Conservation (phyloP, 2,329 filamentous ascomycete species). For the Botrytis aclada region DNA sequence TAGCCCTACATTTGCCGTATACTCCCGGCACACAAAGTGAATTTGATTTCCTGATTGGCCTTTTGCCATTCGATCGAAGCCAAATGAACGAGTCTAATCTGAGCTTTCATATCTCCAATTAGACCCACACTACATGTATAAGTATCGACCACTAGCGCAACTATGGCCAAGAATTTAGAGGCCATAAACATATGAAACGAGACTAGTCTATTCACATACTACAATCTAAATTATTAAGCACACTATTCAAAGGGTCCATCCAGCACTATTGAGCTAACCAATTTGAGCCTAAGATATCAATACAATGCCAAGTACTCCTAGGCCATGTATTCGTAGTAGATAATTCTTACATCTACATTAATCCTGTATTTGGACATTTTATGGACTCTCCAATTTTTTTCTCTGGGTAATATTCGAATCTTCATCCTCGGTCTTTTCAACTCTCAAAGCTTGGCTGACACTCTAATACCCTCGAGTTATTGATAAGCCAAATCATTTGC, state of each 20-base stretch:
- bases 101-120: no score
- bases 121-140: not conserved
- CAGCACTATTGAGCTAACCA: not conserved
- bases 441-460: not conserved
- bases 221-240: not conserved
- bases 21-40: not conserved
- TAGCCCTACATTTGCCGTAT: not conserved
- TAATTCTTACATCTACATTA: not conserved
- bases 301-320: not conserved
- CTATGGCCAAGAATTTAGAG: not conserved
- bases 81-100: not conserved
- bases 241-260: not conserved
- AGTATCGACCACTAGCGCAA: not conserved
- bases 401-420: not conserved
- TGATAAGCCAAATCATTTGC: no score
- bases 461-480: no score
- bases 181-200: not conserved
- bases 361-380: no score
- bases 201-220: not conserved
- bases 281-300: not conserved
- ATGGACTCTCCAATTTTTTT: not conserved
- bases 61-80: not conserved
- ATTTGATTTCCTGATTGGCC: not conserved
- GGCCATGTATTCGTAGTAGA: not conserved
- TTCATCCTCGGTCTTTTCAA: not conserved